phyloP scores from a whole-genome alignment of 2,329 filamentous ascomycete genomes.

The Phaeoacremonium minimum region DNA sequence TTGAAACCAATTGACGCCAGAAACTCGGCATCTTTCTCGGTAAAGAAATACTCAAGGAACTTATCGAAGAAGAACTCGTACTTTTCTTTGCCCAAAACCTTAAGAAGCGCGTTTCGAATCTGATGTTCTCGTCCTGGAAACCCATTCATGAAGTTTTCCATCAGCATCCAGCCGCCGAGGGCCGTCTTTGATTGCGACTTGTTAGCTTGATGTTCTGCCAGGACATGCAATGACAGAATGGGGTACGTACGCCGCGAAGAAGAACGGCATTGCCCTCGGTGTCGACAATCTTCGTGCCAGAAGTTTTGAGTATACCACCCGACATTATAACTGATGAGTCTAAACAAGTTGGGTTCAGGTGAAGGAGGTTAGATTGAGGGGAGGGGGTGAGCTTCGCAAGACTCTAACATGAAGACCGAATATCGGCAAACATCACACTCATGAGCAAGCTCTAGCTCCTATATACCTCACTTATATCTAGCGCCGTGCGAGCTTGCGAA shows the following conservation, averaged over 20 bases:
- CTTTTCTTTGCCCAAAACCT: constrained; percentile 36
- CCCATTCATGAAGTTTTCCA: constrained; percentile 47
- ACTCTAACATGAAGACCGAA: too few relatives aligned
- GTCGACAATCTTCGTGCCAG: constrained; percentile 5
- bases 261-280: not conserved
- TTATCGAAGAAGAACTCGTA: constrained; percentile 45
- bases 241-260: not conserved
- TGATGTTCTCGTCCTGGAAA: constrained; percentile 41
- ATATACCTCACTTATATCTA: too few relatives aligned
- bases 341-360: too few relatives aligned
- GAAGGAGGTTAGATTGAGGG: too few relatives aligned
- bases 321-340: too few relatives aligned
- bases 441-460: too few relatives aligned
- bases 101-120: constrained; percentile 36
- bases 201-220: too few relatives aligned
- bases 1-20: constrained; percentile 39
- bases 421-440: too few relatives aligned
- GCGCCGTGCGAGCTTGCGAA: too few relatives aligned
- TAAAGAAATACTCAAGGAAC: constrained; percentile 42
- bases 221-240: too few relatives aligned
- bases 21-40: constrained; percentile 40
- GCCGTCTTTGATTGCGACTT: not conserved
- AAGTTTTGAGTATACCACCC: constrained; percentile 9
- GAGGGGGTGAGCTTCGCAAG: too few relatives aligned
- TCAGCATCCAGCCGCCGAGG: constrained; percentile 9